These are phyloP conservation scores for Phytophthora brassicae DNA, from an alignment of 352 stramenopile species.

Conservation along the genomic window DNA sequence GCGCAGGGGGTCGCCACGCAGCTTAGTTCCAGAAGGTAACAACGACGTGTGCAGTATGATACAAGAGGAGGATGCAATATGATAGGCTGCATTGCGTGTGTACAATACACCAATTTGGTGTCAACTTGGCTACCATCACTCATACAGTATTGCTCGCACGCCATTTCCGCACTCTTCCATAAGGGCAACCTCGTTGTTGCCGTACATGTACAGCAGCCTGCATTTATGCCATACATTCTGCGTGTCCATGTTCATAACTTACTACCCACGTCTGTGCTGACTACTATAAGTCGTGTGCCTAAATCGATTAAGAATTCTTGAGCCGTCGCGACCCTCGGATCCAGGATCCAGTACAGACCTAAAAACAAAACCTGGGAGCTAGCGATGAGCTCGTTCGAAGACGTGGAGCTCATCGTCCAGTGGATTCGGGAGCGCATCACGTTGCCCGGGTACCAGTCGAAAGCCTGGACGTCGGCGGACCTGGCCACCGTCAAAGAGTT, in stretches of 20 bases:
- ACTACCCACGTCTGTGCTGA: neutral
- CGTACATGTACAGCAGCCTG: no score
- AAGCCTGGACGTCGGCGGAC: conserved; percentile 75
- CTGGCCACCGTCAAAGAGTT: conserved; percentile 86
- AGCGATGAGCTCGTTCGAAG: conserved; percentile 81
- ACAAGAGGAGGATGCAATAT: neutral
- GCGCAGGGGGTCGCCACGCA: conserved; percentile 1
- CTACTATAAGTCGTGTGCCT: neutral
- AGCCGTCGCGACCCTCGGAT: conserved; percentile 12
- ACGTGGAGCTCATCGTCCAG: conserved; percentile 81
- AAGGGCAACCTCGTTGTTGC: no score
- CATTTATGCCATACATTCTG: no score
- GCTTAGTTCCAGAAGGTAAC: conserved; percentile 2
- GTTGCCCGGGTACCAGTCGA: conserved; percentile 66
- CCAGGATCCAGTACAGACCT: neutral
- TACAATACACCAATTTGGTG: no score
- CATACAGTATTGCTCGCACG: no score
- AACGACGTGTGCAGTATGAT: conserved; percentile 2
- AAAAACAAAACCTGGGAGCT: neutral
- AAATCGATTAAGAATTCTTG: conserved; percentile 1
- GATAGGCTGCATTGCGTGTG: no score
- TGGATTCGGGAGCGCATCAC: conserved; percentile 85
- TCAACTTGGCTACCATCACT: no score
- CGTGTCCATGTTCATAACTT: neutral
- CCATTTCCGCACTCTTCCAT: no score